phyloP scores from a whole-genome alignment of 768 basidiomycete species.

The Boletus eberwhitei region DNA sequence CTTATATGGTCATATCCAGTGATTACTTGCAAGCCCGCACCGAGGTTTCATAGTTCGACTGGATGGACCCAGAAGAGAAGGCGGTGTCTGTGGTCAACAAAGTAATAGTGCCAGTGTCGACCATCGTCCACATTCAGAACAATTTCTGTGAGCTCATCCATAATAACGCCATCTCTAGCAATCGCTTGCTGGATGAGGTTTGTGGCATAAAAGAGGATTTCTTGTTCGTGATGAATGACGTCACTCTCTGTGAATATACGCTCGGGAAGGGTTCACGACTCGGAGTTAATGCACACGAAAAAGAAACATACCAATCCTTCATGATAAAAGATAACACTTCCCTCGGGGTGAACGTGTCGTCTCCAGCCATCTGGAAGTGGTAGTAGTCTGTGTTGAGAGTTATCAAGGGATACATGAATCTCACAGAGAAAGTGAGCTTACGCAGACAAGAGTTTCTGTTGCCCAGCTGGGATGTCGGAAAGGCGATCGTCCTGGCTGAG shows the following conservation, averaged over 20 bases:
- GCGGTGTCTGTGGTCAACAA: too few species aligned
- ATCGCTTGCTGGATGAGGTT: too few species aligned
- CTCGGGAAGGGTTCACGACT: too few species aligned
- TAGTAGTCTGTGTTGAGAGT: neutral
- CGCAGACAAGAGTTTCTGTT: conserved; percentile 1
- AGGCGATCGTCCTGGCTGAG: neutral
- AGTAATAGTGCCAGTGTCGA: too few species aligned
- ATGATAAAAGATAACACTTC: conserved; percentile 9
- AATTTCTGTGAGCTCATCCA: too few species aligned
- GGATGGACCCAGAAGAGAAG: too few species aligned
- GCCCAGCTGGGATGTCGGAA: conserved; percentile 7
- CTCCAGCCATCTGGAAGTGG: conserved; percentile 2
- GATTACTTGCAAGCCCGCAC: conserved; percentile 4
- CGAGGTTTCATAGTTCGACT: too few species aligned
- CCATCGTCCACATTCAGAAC: too few species aligned
- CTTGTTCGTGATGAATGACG: too few species aligned
- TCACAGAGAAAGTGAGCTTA: neutral
- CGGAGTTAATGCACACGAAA: neutral
- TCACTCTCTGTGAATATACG: too few species aligned
- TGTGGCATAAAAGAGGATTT: too few species aligned
- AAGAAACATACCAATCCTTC: conserved; percentile 8
- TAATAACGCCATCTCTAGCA: too few species aligned
- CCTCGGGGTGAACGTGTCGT: conserved; percentile 15
- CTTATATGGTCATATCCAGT: conserved; percentile 7
- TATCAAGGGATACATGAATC: neutral